Conservation (phyloP, 1,284 basidiomycete species). For the Anthracocystis walkeri region DNA sequence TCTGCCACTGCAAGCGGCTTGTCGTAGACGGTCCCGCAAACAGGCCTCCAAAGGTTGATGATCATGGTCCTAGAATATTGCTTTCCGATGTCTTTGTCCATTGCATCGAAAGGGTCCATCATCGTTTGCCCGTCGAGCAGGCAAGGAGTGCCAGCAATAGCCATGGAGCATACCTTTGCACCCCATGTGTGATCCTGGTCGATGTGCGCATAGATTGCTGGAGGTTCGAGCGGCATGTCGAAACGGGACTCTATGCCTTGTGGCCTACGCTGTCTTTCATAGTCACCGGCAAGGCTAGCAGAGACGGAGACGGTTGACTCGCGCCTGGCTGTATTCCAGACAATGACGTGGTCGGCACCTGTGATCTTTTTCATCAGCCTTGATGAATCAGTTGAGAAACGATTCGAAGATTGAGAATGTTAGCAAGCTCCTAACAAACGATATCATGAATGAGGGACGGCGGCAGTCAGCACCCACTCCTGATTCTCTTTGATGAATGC, state of each 20-base stretch:
- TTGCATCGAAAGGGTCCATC: slow-evolving; percentile 18
- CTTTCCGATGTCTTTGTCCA: slow-evolving; percentile 10
- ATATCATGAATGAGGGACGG: too few species aligned
- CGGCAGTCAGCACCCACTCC: background rate
- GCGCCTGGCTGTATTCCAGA: slow-evolving; percentile 36
- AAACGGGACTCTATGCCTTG: slow-evolving; percentile 33
- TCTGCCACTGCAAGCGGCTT: slow-evolving; percentile 38
- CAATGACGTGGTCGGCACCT: slow-evolving; percentile 32
- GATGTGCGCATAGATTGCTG: slow-evolving; percentile 31
- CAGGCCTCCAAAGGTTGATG: slow-evolving; percentile 36
- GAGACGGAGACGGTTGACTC: slow-evolving; percentile 24
- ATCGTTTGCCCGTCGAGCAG: background rate
- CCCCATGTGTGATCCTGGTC: slow-evolving; percentile 32
- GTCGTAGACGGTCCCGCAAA: slow-evolving; percentile 31
- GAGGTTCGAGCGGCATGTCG: slow-evolving; percentile 34
- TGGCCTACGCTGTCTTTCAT: slow-evolving; percentile 20
- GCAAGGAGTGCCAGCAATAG: slow-evolving; percentile 25
- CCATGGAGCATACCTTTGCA: slow-evolving; percentile 31
- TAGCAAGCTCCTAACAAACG: too few species aligned
- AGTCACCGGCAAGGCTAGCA: slow-evolving; percentile 22
- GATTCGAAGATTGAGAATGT: too few species aligned
- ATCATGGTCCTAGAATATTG: slow-evolving; percentile 27
- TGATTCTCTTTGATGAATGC: slow-evolving; percentile 26
- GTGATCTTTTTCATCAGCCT: slow-evolving; percentile 25
- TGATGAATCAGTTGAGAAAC: too few species aligned